phyloP scores from a whole-genome alignment of 1,284 basidiomycete species.

The Hemileia vastatrix region DNA sequence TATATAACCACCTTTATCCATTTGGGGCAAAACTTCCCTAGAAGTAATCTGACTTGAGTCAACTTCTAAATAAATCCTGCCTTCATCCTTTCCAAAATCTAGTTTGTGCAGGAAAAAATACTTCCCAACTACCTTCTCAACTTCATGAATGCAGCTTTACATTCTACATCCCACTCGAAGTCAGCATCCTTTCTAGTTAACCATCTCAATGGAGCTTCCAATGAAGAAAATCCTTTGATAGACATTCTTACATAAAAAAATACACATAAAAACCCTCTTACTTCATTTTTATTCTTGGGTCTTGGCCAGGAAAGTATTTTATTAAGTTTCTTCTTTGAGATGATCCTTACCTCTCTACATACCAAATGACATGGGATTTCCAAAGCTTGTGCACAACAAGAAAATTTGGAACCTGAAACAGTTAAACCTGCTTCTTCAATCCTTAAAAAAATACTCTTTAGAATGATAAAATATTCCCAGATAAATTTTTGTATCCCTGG shows the following conservation, averaged over 20 bases:
- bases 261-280: slow-evolving; percentile 1
- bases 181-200: background rate
- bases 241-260: slow-evolving; percentile 14
- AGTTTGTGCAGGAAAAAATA: background rate
- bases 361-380: background rate
- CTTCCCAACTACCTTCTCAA: background rate
- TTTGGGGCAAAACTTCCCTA: background rate
- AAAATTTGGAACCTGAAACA: background rate
- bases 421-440: slow-evolving; percentile 11
- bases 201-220: background rate
- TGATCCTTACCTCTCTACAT: background rate
- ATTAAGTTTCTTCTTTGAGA: background rate
- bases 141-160: background rate
- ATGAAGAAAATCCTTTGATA: background rate
- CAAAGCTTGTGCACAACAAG: background rate
- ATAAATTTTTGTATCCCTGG: background rate
- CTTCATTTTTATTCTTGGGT: background rate
- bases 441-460: background rate
- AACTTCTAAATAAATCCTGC: background rate
- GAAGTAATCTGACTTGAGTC: background rate
- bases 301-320: background rate
- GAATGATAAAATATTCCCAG: background rate
- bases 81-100: background rate
- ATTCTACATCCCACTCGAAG: background rate
- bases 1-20: too few species aligned